A percentile compares a stretch with the other conserved stretches of the same genome.
Evolutionary conservation across 2,329 filamentous ascomycete genomes (phyloP).

Genomic region (Dendryphion nanum): DNA sequence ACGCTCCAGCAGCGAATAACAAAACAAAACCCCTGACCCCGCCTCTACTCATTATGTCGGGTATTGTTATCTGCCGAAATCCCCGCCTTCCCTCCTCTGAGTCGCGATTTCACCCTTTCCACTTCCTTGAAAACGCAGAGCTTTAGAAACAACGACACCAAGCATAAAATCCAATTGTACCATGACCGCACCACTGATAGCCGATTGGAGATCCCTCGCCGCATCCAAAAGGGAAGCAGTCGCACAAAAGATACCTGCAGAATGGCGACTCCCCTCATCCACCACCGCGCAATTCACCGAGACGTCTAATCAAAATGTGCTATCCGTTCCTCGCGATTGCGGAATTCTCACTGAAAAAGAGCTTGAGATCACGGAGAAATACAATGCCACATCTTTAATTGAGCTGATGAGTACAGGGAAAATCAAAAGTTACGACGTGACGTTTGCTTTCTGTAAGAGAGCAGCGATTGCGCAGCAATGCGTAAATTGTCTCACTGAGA

Average conservation of each 20-base stretch:
- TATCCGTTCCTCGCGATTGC: slow-evolving; percentile 29
- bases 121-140: no score
- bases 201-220: slow-evolving; percentile 31
- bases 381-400: slow-evolving; percentile 34
- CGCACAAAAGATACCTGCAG: slow-evolving; percentile 28
- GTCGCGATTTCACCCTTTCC: no score
- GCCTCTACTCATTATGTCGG: no score
- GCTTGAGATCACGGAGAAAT: slow-evolving; percentile 33
- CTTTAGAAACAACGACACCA: no score
- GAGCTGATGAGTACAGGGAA: slow-evolving; percentile 20
- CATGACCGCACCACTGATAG: no score
- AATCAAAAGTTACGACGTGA: slow-evolving; percentile 43
- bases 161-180: no score
- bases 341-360: slow-evolving; percentile 32
- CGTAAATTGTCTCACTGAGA: slow-evolving; percentile 48
- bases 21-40: no score
- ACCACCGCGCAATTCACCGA: slow-evolving; percentile 16
- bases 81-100: no score
- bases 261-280: slow-evolving; percentile 29
- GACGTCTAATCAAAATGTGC: slow-evolving; percentile 21
- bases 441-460: slow-evolving; percentile 54
- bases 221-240: slow-evolving; percentile 27
- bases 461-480: slow-evolving; percentile 59
- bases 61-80: no score
- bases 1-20: no score